These are phyloP conservation scores for Xenoacremonium recifei DNA, from an alignment of 2,329 filamentous ascomycete species.

Conservation along the genomic window DNA sequence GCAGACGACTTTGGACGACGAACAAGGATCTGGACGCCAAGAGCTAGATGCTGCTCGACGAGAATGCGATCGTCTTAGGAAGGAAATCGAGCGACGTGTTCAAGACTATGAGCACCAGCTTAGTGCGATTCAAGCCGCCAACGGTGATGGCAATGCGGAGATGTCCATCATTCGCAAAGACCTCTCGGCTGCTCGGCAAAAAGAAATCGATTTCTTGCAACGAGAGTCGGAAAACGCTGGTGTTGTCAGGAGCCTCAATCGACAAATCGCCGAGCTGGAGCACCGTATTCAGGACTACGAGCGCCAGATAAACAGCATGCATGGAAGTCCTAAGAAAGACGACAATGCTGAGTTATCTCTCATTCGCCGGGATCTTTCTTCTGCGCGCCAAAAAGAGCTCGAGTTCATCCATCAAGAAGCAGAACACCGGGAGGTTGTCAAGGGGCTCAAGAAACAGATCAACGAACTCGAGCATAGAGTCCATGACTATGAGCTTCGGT, in stretches of 20 bases:
- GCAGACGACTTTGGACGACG: slow-evolving; percentile 41
- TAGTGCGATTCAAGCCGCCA: slow-evolving; percentile 27
- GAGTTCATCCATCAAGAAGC: slow-evolving; percentile 66
- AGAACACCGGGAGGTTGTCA: slow-evolving; percentile 55
- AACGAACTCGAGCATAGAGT: slow-evolving; percentile 64
- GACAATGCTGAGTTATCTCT: slow-evolving; percentile 59
- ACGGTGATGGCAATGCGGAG: slow-evolving; percentile 49
- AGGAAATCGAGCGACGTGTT: slow-evolving; percentile 28
- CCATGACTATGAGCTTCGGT: slow-evolving; percentile 50
- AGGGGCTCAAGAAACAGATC: slow-evolving; percentile 55
- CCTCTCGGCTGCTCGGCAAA: slow-evolving; percentile 56
- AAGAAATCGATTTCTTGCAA: slow-evolving; percentile 66
- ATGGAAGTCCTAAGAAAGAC: slow-evolving; percentile 58
- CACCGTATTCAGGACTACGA: slow-evolving; percentile 65
- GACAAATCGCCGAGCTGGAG: slow-evolving; percentile 62
- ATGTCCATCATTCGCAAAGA: slow-evolving; percentile 57
- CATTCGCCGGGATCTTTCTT: slow-evolving; percentile 59
- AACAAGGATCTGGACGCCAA: slow-evolving; percentile 34
- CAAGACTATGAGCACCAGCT: slow-evolving; percentile 24
- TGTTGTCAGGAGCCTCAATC: slow-evolving; percentile 60
- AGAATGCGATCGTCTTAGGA: slow-evolving; percentile 33
- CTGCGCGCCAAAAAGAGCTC: slow-evolving; percentile 63
- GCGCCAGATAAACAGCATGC: slow-evolving; percentile 66
- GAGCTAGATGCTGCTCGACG: slow-evolving; percentile 44
- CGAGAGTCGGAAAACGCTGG: slow-evolving; percentile 65